Percentiles rank a stretch among this genome's conserved stretches.
These are phyloP conservation scores for Geum urbanum DNA, from an alignment of 306 rosid species.

Conservation along the genomic window DNA sequence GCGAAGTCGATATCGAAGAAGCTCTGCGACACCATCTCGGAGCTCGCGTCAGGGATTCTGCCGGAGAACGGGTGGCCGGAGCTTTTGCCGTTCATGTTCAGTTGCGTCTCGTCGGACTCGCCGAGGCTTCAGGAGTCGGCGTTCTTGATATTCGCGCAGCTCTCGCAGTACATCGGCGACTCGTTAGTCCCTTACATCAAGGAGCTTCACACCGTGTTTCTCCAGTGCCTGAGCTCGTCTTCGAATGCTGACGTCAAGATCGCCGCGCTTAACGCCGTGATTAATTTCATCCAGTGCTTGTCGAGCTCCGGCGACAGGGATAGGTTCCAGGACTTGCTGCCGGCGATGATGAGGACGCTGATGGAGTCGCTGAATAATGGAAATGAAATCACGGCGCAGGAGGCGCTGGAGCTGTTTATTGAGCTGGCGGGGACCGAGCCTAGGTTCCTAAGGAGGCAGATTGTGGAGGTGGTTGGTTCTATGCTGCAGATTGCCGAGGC, in stretches of 20 bases:
- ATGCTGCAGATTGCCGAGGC: constrained; percentile 97
- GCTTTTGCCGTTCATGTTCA: constrained; percentile 81
- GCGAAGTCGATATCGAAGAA: constrained; percentile 74
- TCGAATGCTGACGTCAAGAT: constrained; percentile 67
- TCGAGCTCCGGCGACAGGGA: constrained; percentile 72
- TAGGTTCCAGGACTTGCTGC: constrained; percentile 86
- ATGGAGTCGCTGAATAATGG: constrained; percentile 80
- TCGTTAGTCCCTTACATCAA: constrained; percentile 69
- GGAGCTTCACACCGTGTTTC: constrained; percentile 67
- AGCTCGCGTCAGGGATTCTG: constrained; percentile 85
- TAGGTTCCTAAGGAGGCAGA: constrained; percentile 75
- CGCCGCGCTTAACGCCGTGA: constrained; percentile 85
- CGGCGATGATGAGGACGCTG: constrained; percentile 84
- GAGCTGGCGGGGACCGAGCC: constrained; percentile 93
- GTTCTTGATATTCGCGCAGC: constrained; percentile 78
- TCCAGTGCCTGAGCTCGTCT: constrained; percentile 59
- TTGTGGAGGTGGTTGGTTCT: constrained; percentile 80
- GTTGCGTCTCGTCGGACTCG: constrained; percentile 77
- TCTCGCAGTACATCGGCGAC: constrained; percentile 90
- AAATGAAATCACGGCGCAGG: constrained; percentile 91
- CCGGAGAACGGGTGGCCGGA: constrained; percentile 94
- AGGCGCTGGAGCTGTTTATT: constrained; percentile 80
- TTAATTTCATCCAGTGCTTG: constrained; percentile 85
- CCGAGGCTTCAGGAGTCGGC: constrained; percentile 83
- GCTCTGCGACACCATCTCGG: constrained; percentile 84